Conservation (phyloP, 2,329 filamentous ascomycete species). For the Fusarium agapanthi region DNA sequence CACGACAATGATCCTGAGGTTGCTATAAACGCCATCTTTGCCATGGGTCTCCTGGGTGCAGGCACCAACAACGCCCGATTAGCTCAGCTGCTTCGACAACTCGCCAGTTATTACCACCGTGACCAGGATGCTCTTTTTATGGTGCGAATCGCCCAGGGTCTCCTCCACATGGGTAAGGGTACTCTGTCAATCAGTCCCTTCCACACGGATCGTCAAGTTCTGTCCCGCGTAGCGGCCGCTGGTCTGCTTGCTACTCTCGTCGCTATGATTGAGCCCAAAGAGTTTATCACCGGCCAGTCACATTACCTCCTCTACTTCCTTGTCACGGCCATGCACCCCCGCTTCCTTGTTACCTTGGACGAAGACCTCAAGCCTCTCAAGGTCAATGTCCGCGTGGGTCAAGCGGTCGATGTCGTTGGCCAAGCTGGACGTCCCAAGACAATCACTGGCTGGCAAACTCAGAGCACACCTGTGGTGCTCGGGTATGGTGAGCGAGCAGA, state of each 20-base stretch:
- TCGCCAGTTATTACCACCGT: slow-evolving; percentile 97
- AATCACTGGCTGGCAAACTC: slow-evolving; percentile 99
- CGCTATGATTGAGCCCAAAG: slow-evolving; percentile 94
- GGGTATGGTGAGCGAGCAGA: slow-evolving; percentile 96
- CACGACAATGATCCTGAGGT: slow-evolving; percentile 99
- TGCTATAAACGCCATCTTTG: slow-evolving; percentile 97
- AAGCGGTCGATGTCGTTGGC: slow-evolving; percentile 97
- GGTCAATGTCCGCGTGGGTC: slow-evolving; percentile 95
- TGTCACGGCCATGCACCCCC: slow-evolving; percentile 94
- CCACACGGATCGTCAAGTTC: slow-evolving; percentile 96
- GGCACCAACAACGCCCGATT: slow-evolving; percentile 98
- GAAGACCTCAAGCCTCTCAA: slow-evolving; percentile 93
- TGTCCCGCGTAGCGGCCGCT: slow-evolving; percentile 89
- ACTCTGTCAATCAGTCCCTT: slow-evolving; percentile 97
- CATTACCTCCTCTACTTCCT: slow-evolving; percentile 99
- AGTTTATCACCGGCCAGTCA: slow-evolving; percentile 71
- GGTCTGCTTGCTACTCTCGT: slow-evolving; percentile 90
- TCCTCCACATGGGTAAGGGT: slow-evolving; percentile 99
- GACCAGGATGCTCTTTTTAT: slow-evolving; percentile 98
- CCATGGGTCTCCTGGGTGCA: slow-evolving; percentile 96
- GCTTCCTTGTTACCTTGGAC: slow-evolving; percentile 95
- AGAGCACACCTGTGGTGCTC: slow-evolving; percentile 96
- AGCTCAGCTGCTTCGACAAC: slow-evolving; percentile 90
- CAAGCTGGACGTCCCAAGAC: slow-evolving; percentile 98
- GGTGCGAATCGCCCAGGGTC: slow-evolving; percentile 97